Conservation (phyloP, 129 eudicot genomes). For the Lonicera japonica region DNA sequence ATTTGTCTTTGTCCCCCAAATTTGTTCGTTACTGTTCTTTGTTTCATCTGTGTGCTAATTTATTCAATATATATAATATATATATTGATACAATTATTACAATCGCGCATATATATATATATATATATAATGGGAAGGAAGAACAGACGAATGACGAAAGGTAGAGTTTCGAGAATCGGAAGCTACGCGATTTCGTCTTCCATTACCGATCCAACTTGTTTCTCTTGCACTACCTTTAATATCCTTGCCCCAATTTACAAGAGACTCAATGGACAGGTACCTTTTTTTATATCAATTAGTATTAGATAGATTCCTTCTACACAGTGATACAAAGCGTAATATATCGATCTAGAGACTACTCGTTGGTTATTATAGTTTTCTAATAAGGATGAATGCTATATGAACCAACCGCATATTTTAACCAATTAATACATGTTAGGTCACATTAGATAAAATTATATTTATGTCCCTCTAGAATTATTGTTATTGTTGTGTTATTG, state of each 20-base stretch:
- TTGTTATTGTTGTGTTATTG: neutral
- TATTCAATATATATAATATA: neutral
- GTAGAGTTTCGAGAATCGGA: conserved; percentile 37
- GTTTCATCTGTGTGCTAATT: too few species aligned
- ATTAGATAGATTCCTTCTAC: too few species aligned
- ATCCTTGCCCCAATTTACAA: conserved; percentile 88
- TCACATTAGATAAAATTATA: too few species aligned
- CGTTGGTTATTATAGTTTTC: too few species aligned
- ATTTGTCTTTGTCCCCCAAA: too few species aligned
- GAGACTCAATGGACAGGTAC: conserved; percentile 53
- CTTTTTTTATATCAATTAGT: neutral
- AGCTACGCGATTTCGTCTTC: conserved; percentile 53
- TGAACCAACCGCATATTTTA: too few species aligned
- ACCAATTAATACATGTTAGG: too few species aligned
- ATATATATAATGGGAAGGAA: conserved; percentile 46
- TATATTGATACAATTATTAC: neutral
- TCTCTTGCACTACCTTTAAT: conserved; percentile 83
- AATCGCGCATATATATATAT: neutral
- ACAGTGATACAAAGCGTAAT: too few species aligned
- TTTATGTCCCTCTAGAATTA: too few species aligned
- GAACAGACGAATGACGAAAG: conserved; percentile 19
- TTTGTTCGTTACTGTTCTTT: too few species aligned
- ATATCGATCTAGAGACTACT: too few species aligned
- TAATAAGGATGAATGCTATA: too few species aligned
- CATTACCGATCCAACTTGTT: conserved; percentile 46